phyloP scores from a whole-genome alignment of 768 basidiomycete genomes.

The Chalciporus piperatus region DNA sequence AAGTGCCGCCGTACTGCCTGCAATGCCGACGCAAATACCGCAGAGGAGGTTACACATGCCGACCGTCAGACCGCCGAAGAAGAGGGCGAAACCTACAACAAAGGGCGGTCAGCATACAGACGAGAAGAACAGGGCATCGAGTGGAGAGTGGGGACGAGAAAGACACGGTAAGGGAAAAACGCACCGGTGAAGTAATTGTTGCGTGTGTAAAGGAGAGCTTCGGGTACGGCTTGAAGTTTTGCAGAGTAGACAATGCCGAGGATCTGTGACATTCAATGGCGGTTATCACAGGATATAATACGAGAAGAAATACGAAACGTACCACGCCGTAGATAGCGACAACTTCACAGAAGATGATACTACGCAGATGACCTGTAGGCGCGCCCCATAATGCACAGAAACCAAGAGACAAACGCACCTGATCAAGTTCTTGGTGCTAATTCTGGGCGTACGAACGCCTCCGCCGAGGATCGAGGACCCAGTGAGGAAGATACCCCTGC shows the following conservation, averaged over 20 bases:
- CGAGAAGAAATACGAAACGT: conserved; percentile 28
- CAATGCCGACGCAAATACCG: conserved; percentile 91
- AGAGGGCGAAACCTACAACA: conserved; percentile 76
- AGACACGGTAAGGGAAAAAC: conserved; percentile 4
- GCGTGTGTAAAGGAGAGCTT: conserved; percentile 70
- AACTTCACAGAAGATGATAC: conserved; percentile 99
- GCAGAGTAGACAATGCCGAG: conserved; percentile 95
- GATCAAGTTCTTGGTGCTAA: conserved; percentile 96
- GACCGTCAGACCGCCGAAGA: conserved; percentile 96
- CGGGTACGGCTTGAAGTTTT: conserved; percentile 63
- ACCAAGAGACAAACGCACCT: conserved; percentile 49
- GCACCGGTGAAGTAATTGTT: conserved; percentile 91
- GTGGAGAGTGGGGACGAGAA: no score
- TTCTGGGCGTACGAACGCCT: conserved; percentile 89
- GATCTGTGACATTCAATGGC: conserved; percentile 48
- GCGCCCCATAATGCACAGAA: neutral
- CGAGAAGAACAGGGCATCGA: neutral
- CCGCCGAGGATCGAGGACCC: conserved; percentile 96
- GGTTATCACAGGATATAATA: neutral
- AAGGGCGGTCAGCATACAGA: neutral
- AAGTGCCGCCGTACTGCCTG: conserved; percentile 92
- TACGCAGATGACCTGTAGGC: conserved; percentile 28
- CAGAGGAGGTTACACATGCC: conserved; percentile 94
- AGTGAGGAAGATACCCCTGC: conserved; percentile 96
- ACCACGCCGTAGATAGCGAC: conserved; percentile 98